phyloP scores from a whole-genome alignment of 169 alveolate genomes.

The Ichthyophthirius multifiliis region DNA sequence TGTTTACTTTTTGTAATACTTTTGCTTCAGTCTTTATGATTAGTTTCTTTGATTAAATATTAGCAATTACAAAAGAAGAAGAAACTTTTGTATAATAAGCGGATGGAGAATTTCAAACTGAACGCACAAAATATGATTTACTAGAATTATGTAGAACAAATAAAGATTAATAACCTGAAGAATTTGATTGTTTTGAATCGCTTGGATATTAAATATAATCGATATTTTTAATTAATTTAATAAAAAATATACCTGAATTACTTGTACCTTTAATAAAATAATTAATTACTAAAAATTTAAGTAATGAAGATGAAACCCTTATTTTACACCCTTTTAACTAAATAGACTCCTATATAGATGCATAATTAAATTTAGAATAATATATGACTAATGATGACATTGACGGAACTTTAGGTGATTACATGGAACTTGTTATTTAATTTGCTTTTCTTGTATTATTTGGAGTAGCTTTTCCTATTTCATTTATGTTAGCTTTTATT shows the following conservation, averaged over 20 bases:
- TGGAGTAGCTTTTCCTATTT: slow-evolving; percentile 33
- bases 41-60: slow-evolving; percentile 3
- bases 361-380: slow-evolving; percentile 11
- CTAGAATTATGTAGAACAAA: too few species aligned
- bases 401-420: slow-evolving; percentile 39
- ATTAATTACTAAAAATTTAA: neutral
- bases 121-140: too few species aligned
- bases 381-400: slow-evolving; percentile 24
- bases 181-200: slow-evolving; percentile 18
- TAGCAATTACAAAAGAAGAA: neutral
- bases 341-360: slow-evolving; percentile 27
- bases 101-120: too few species aligned
- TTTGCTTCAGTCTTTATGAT: slow-evolving; percentile 32
- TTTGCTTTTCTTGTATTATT: slow-evolving; percentile 20
- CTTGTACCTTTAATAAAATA: slow-evolving; percentile 6
- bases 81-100: neutral
- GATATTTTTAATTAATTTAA: slow-evolving; percentile 12
- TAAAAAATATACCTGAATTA: slow-evolving; percentile 39
- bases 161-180: neutral
- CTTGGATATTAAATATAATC: slow-evolving; percentile 8
- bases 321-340: slow-evolving; percentile 22
- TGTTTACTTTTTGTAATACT: slow-evolving; percentile 30
- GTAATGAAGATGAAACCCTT: neutral
- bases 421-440: slow-evolving; percentile 33
- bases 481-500: slow-evolving; percentile 21